Percentiles rank a stretch among this genome's conserved stretches.
These are phyloP conservation scores for rapeseed (Brassica napus) DNA, from an alignment of 345 rosid species.

Conservation along the genomic window Da-Ae NC_063446.1:35549501-35550000, in stretches of 20 bases:
- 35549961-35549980: slow-evolving; percentile 1
- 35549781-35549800: slow-evolving; percentile 47
- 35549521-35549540: not conserved
- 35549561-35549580: slow-evolving; percentile 37
- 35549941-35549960: slow-evolving; percentile 77
- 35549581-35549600: slow-evolving; percentile 68
- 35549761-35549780: no score
- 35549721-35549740: not conserved
- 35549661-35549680: slow-evolving; percentile 81
- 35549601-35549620: slow-evolving; percentile 48
- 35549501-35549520: slow-evolving; percentile 24
- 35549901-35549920: slow-evolving; percentile 76
- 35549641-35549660: slow-evolving; percentile 74
- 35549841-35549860: slow-evolving; percentile 87
- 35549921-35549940: slow-evolving; percentile 71
- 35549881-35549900: slow-evolving; percentile 74
- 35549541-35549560: not conserved
- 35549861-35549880: slow-evolving; percentile 70
- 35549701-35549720: not conserved
- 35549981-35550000: no score
- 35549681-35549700: slow-evolving; percentile 81
- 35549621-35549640: slow-evolving; percentile 54
- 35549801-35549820: slow-evolving; percentile 76
- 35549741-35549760: not conserved
- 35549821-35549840: slow-evolving; percentile 82